phyloP scores from a whole-genome alignment of 345 rosid genomes.

The Melastoma malabathricum region DNA sequence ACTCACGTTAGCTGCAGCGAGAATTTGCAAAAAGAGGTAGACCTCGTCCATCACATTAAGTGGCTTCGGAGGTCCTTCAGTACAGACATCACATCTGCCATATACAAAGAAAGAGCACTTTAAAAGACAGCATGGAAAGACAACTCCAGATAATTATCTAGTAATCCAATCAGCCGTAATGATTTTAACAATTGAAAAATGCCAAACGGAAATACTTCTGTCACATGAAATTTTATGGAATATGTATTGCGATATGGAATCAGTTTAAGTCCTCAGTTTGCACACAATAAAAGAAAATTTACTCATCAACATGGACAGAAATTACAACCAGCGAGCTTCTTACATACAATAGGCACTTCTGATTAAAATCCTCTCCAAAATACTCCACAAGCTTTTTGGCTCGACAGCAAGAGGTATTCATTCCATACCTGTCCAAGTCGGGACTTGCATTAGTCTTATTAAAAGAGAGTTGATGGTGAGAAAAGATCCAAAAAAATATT shows the following conservation, averaged over 20 bases:
- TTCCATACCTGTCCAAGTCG: slow-evolving; percentile 50
- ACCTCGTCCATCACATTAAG: slow-evolving; percentile 63
- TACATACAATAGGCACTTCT: slow-evolving; percentile 60
- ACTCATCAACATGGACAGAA: not conserved
- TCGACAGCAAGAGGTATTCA: slow-evolving; percentile 73
- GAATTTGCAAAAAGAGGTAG: slow-evolving; percentile 46
- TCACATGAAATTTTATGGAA: too few relatives aligned
- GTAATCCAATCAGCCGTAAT: not conserved
- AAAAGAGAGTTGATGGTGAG: slow-evolving; percentile 1
- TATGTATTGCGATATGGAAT: too few relatives aligned
- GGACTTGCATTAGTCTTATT: not conserved
- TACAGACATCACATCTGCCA: slow-evolving; percentile 74
- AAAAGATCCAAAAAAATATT: slow-evolving; percentile 3
- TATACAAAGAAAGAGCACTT: slow-evolving; percentile 1
- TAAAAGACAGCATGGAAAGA: not conserved
- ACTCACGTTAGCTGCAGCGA: slow-evolving; percentile 43
- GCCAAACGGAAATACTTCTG: too few relatives aligned
- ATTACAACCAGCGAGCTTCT: not conserved
- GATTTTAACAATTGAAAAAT: too few relatives aligned
- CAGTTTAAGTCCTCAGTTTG: not conserved
- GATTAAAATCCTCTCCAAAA: slow-evolving; percentile 64
- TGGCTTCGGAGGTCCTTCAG: slow-evolving; percentile 50
- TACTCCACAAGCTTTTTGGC: slow-evolving; percentile 66
- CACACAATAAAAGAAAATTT: not conserved
- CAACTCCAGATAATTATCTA: not conserved